Percentiles rank a stretch among this genome's conserved stretches.
These are phyloP conservation scores for Bocquillonia castaneifolia DNA, from an alignment of 441 rosid genomes.

Conservation along the genomic window DNA sequence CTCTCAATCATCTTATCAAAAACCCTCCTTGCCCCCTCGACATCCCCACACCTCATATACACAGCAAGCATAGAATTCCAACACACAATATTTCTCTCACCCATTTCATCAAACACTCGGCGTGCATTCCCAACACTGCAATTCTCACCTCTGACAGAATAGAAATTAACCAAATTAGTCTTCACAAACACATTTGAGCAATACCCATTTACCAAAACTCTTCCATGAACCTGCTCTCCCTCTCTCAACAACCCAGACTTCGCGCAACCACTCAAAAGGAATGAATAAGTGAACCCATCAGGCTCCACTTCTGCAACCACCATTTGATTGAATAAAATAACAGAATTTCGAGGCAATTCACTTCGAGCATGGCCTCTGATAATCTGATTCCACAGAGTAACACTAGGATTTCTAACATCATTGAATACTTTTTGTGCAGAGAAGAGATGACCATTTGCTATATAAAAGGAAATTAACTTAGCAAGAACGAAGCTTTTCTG, in stretches of 20 bases:
- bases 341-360: slow-evolving; percentile 25
- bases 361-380: slow-evolving; percentile 38
- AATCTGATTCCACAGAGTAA: slow-evolving; percentile 48
- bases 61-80: slow-evolving; percentile 52
- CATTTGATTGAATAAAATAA: slow-evolving; percentile 38
- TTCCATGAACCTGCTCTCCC: slow-evolving; percentile 45
- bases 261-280: slow-evolving; percentile 41
- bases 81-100: slow-evolving; percentile 37
- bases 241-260: slow-evolving; percentile 32
- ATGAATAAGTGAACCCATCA: slow-evolving; percentile 45
- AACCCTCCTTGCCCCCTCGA: slow-evolving; percentile 29
- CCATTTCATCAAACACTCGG: slow-evolving; percentile 45
- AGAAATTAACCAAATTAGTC: slow-evolving; percentile 43
- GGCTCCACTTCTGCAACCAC: slow-evolving; percentile 23
- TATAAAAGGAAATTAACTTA: slow-evolving; percentile 38
- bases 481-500: slow-evolving; percentile 36
- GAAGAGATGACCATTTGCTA: slow-evolving; percentile 23
- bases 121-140: slow-evolving; percentile 29
- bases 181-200: slow-evolving; percentile 34
- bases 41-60: slow-evolving; percentile 35
- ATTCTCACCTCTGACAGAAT: slow-evolving; percentile 13
- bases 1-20: slow-evolving; percentile 47
- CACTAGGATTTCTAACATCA: slow-evolving; percentile 29
- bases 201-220: slow-evolving; percentile 36
- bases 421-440: slow-evolving; percentile 27